phyloP scores from a whole-genome alignment of 2,329 filamentous ascomycete genomes.

The Talaromyces sp. region DNA sequence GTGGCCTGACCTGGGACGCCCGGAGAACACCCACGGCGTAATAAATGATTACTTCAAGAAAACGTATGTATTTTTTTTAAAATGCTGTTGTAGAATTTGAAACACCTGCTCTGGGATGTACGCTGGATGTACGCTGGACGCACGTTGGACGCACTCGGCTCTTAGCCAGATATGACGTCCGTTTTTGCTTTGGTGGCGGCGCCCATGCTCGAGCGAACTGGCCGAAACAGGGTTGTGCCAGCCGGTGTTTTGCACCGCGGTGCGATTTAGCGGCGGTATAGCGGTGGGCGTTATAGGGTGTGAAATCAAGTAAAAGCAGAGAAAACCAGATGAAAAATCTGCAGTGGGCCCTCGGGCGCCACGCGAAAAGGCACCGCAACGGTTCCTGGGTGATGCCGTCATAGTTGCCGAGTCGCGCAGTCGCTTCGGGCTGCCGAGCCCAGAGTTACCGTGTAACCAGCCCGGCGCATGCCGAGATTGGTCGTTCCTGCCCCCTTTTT shows the following conservation, averaged over 20 bases:
- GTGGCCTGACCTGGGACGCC: not conserved
- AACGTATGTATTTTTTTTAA: not conserved
- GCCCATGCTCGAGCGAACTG: not conserved
- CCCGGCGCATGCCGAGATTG: not conserved
- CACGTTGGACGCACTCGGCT: too few species aligned
- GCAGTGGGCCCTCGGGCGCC: not conserved
- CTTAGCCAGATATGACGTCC: not conserved
- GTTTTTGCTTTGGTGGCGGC: not conserved
- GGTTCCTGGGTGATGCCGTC: not conserved
- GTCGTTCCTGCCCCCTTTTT: not conserved
- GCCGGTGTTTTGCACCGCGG: not conserved
- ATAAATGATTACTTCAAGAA: not conserved
- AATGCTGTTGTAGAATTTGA: not conserved
- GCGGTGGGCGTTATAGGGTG: too few species aligned
- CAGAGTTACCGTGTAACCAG: not conserved
- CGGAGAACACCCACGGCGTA: not conserved
- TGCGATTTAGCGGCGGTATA: too few species aligned
- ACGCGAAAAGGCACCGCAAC: not conserved
- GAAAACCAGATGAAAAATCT: not conserved
- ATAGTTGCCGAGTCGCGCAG: not conserved
- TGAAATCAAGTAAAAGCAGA: too few species aligned
- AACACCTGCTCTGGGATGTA: not conserved
- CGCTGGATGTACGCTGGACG: too few species aligned
- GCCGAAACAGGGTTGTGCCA: not conserved
- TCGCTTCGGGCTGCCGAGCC: not conserved